Base-by-base conservation (phyloP, 371 early-diverging fungal species). In the Apophysomyces elegans region DNA sequence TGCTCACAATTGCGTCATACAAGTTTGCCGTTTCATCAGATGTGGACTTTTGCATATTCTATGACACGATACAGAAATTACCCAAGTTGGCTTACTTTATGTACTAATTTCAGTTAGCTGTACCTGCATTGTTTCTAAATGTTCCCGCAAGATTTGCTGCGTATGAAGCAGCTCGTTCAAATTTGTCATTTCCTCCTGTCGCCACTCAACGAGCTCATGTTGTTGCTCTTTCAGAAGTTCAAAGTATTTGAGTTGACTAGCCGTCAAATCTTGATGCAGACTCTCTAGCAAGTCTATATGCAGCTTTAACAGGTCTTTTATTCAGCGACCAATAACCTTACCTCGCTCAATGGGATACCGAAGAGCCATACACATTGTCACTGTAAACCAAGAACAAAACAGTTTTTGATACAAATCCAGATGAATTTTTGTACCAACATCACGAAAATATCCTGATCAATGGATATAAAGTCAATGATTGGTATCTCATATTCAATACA, bases 291-390 rank as follows among this genome's bases (percentile, higher is more conserved):
- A 47, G 11, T 65, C 65, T 65, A 65, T 36, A 39, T 47, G 5
- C 18, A n/a, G 2, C 21, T 36, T 35, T 58, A 32, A n/a, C 9
- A 39, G 11, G n/a, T 11, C 1, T 26, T 26, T 26, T 26, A 26
- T 26, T 26, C 41, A 21, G 14, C 38, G 4, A 56, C 39, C 32
- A 41, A 41, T 4, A 7, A 12, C 18, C 18, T 37, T 37, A 59
- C 65, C 65, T 59, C 65, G 36, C 39, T 65, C 65, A 38, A 65
- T 35, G n/a, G 65, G 65, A 41, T 59, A 65, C 5, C 65, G 59
- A 21, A 59, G 37, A 11, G 65, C 65, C 43, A 65, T 39, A 36
- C 65, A 65, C 65, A 65, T 65, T 5, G 58, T 56, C 36, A 46
- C 65, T 65, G 13, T 8, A 18, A 11, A 21, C 21, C 21, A 21